A percentile compares a stretch with the other conserved stretches of the same genome.
These are phyloP conservation scores for Diaporthe batatas DNA, from an alignment of 2,329 filamentous ascomycete genomes.

Conservation along the genomic window DNA sequence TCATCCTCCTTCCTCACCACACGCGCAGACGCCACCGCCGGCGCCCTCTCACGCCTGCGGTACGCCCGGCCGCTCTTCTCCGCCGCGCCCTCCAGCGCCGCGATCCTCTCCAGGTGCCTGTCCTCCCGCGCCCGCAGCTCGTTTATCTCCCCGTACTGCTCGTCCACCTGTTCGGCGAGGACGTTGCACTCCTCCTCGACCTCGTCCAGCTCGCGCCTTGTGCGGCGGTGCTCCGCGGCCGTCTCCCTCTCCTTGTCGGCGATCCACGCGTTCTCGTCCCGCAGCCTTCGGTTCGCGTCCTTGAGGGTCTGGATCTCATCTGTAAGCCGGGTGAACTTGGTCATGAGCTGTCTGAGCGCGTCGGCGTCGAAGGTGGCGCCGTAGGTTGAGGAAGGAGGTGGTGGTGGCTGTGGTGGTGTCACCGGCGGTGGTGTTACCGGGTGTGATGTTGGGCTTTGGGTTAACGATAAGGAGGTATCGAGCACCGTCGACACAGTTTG, in stretches of 20 bases:
- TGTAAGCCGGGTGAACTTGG: not conserved
- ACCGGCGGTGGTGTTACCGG: too few species aligned
- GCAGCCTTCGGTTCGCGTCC: not conserved
- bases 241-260: not conserved
- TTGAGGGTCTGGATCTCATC: not conserved
- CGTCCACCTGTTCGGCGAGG: constrained; percentile 11
- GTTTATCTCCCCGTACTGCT: constrained; percentile 2
- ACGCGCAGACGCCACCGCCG: not conserved
- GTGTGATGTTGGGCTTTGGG: not conserved
- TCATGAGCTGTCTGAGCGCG: not conserved
- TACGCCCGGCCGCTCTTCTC: not conserved
- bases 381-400: not conserved
- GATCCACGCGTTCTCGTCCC: not conserved
- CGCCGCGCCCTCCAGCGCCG: not conserved
- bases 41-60: not conserved
- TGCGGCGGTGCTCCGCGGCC: not conserved
- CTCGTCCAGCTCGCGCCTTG: not conserved
- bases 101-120: not conserved
- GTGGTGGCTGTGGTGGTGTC: too few species aligned
- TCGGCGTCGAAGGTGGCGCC: not conserved
- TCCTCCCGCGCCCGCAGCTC: not conserved
- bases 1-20: not conserved
- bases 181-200: not conserved
- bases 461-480: not conserved
- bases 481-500: too few species aligned